phyloP scores from a whole-genome alignment of 169 alveolate genomes.

The Plasmodium knowlesi region DNA sequence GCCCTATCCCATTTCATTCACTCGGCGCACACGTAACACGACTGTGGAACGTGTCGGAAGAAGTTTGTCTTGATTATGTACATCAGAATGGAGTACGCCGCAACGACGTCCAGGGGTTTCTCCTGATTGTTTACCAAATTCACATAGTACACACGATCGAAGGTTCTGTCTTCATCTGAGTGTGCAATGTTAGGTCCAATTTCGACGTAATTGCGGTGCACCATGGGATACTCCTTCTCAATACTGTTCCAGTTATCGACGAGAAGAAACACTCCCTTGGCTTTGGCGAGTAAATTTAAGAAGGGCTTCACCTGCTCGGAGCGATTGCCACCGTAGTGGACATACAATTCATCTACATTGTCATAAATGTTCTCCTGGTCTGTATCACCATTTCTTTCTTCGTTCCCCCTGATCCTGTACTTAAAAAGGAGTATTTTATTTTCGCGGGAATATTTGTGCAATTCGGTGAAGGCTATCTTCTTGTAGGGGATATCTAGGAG shows the following conservation, averaged over 20 bases:
- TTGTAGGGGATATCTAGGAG: constrained; percentile 63
- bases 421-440: constrained; percentile 54
- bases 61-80: constrained; percentile 34
- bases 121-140: constrained; percentile 11
- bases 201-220: constrained; percentile 7
- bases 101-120: constrained; percentile 5
- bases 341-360: constrained; percentile 7
- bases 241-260: constrained; percentile 65
- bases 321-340: constrained; percentile 8
- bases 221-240: constrained; percentile 24
- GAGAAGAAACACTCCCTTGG: constrained; percentile 73
- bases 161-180: background rate
- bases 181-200: background rate
- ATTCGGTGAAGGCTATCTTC: constrained; percentile 15
- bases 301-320: constrained; percentile 19
- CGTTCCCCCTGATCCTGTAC: background rate
- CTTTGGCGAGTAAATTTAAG: constrained; percentile 34
- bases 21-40: constrained; percentile 32
- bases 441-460: constrained; percentile 38
- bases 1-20: background rate
- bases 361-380: background rate
- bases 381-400: background rate
- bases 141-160: constrained; percentile 55
- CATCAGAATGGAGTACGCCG: constrained; percentile 52
- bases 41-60: constrained; percentile 63